Evolutionary conservation across 495 filamentous ascomycete species (phyloP).

Genomic region (Aspergillus asperescens): DNA sequence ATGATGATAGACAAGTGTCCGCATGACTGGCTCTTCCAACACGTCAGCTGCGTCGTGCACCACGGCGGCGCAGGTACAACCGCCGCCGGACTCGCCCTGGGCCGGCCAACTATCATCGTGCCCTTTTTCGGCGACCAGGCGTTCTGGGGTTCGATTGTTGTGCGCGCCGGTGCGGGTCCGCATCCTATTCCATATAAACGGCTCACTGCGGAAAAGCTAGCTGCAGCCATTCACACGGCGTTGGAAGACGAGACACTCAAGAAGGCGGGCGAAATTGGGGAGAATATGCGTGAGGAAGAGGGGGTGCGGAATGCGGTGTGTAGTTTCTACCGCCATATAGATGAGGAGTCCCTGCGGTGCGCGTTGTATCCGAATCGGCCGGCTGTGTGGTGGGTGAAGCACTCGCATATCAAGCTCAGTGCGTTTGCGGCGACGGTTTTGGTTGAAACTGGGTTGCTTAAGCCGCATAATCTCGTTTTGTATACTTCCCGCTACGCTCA

Average conservation of each 20-base stretch:
- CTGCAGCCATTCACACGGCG: constrained; percentile 53
- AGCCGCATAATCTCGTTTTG: constrained; percentile 64
- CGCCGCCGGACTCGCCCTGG: constrained; percentile 62
- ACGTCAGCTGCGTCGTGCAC: constrained; percentile 68
- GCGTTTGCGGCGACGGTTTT: constrained; percentile 62
- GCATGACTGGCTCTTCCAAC: constrained; percentile 76
- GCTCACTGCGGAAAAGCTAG: constrained; percentile 57
- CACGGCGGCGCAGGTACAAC: constrained; percentile 80
- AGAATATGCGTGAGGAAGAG: constrained; percentile 55
- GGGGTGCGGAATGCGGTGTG: constrained; percentile 58
- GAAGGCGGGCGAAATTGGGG: constrained; percentile 54
- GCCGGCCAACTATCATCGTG: constrained; percentile 66
- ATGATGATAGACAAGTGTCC: constrained; percentile 75
- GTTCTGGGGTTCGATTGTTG: constrained; percentile 75
- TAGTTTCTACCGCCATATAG: constrained; percentile 64
- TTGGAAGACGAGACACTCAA: constrained; percentile 51
- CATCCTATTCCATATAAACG: constrained; percentile 62
- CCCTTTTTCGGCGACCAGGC: constrained; percentile 83
- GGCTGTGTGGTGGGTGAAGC: constrained; percentile 66
- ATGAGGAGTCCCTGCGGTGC: constrained; percentile 58
- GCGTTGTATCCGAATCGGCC: constrained; percentile 56
- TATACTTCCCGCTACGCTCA: constrained; percentile 31
- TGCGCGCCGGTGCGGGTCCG: constrained; percentile 66
- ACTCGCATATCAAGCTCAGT: constrained; percentile 58
- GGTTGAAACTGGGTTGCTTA: constrained; percentile 54